These are phyloP conservation scores for Sisymbrium altissimum DNA, from an alignment of 345 rosid species.

Conservation along the genomic window DNA sequence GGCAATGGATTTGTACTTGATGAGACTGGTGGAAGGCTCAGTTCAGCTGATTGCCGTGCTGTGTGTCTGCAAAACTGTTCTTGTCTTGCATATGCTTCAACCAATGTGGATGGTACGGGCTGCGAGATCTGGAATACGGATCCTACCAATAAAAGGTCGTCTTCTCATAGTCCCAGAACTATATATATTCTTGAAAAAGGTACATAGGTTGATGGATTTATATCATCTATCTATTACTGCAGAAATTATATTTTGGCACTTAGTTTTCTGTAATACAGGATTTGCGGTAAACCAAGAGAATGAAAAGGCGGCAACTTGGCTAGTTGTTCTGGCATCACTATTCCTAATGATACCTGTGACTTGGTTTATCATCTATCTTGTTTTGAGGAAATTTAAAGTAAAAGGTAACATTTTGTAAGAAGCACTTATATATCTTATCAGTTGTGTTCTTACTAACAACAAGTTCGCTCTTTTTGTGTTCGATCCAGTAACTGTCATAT, in stretches of 20 bases:
- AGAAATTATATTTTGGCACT: neutral
- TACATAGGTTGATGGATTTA: neutral
- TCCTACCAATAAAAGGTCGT: neutral
- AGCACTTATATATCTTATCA: neutral
- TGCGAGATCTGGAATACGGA: constrained; percentile 41
- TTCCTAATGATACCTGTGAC: constrained; percentile 17
- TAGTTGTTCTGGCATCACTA: constrained; percentile 24
- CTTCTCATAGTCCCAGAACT: constrained; percentile 11
- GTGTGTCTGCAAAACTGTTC: constrained; percentile 35
- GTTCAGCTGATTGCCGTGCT: constrained; percentile 23
- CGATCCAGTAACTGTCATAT: constrained; percentile 17
- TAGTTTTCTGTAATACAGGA: constrained; percentile 9
- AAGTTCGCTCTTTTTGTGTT: neutral
- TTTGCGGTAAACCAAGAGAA: neutral
- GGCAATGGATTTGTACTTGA: constrained; percentile 14
- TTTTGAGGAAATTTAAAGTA: constrained; percentile 17
- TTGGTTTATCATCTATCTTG: constrained; percentile 18
- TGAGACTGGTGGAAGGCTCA: constrained; percentile 23
- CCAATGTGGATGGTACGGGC: constrained; percentile 28
- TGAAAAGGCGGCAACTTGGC: constrained; percentile 18
- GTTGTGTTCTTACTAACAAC: neutral
- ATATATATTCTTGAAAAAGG: constrained; percentile 10
- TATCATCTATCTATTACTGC: too few relatives aligned
- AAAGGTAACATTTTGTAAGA: neutral
- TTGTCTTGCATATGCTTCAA: constrained; percentile 46